A percentile compares a stretch with the other conserved stretches of the same genome.
phyloP scores from a whole-genome alignment of 176 grass and related monocot genomes.

The Lolium perenne region DNA sequence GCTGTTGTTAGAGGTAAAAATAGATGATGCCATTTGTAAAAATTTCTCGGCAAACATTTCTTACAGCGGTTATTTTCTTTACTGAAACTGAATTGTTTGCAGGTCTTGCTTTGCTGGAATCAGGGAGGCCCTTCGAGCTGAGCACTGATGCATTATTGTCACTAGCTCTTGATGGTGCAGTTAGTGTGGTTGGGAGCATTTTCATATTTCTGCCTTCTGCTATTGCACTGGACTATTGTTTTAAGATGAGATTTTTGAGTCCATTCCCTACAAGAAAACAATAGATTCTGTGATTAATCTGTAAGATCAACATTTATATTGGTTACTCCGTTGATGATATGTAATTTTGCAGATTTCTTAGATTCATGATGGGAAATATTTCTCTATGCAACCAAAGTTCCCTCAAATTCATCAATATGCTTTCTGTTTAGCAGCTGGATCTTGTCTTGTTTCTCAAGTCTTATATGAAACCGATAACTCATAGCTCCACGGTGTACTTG shows the following conservation, averaged over 20 bases:
- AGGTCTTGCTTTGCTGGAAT: slow-evolving; percentile 80
- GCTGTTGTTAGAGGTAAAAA: slow-evolving; percentile 77
- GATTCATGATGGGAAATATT: slow-evolving; percentile 29
- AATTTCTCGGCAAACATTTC: slow-evolving; percentile 33
- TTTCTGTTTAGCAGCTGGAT: slow-evolving; percentile 28
- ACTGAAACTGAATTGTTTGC: slow-evolving; percentile 30
- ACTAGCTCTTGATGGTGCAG: slow-evolving; percentile 54
- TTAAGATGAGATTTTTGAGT: slow-evolving; percentile 84
- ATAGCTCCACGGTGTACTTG: background rate
- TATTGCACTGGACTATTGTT: slow-evolving; percentile 89
- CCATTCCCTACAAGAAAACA: slow-evolving; percentile 76
- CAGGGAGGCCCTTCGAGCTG: slow-evolving; percentile 52
- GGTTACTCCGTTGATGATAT: slow-evolving; percentile 21
- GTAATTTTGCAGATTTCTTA: slow-evolving; percentile 39
- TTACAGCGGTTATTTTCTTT: slow-evolving; percentile 24
- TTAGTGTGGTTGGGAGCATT: slow-evolving; percentile 68
- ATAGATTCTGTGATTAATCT: slow-evolving; percentile 44
- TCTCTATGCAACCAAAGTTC: background rate
- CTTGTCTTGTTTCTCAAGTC: slow-evolving; percentile 4
- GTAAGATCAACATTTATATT: slow-evolving; percentile 6
- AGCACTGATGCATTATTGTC: slow-evolving; percentile 63
- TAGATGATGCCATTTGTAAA: slow-evolving; percentile 35
- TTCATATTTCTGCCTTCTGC: slow-evolving; percentile 86
- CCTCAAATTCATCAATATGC: slow-evolving; percentile 18
- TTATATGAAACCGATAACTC: slow-evolving; percentile 11